phyloP scores from a whole-genome alignment of 805 yeast species.

The Metschnikowia baotianmanensis region DNA sequence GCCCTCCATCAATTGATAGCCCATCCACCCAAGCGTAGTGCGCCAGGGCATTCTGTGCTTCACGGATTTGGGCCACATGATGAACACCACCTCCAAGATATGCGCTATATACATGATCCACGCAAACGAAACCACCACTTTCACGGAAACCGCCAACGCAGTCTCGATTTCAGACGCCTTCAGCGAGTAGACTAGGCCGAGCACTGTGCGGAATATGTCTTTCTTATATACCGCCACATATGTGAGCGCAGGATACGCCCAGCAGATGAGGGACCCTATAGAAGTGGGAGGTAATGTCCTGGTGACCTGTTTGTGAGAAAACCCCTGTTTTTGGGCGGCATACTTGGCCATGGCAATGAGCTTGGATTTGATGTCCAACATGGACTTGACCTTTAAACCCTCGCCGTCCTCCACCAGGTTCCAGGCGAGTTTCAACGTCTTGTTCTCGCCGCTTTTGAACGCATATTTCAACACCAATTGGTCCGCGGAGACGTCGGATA shows the following conservation, averaged over 20 bases:
- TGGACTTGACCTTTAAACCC: conserved; percentile 21
- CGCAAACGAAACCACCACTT: conserved; percentile 21
- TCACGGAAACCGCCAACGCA: conserved; percentile 15
- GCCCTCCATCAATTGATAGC: conserved; percentile 62
- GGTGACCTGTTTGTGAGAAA: conserved; percentile 52
- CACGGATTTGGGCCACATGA: conserved; percentile 48
- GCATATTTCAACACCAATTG: conserved; percentile 25
- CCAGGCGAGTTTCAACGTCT: conserved; percentile 26
- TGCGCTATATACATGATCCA: conserved; percentile 43
- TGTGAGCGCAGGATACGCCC: conserved; percentile 24
- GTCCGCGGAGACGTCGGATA: conserved; percentile 27
- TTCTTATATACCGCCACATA: conserved; percentile 23
- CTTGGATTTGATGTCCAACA: conserved; percentile 43
- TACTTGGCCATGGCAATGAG: conserved; percentile 73
- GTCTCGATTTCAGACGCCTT: conserved; percentile 7
- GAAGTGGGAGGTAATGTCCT: conserved; percentile 43
- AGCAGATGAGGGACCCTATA: conserved; percentile 27
- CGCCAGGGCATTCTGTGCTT: conserved; percentile 61
- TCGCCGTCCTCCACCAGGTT: conserved; percentile 28
- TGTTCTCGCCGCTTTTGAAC: conserved; percentile 10
- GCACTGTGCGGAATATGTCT: conserved; percentile 20
- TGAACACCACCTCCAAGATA: conserved; percentile 44
- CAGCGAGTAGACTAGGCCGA: conserved; percentile 8
- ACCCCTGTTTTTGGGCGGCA: conserved; percentile 63
- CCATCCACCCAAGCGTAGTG: conserved; percentile 49